phyloP scores from a whole-genome alignment of 78 protist species.

The Dictyostelium brefeldianum region DNA sequence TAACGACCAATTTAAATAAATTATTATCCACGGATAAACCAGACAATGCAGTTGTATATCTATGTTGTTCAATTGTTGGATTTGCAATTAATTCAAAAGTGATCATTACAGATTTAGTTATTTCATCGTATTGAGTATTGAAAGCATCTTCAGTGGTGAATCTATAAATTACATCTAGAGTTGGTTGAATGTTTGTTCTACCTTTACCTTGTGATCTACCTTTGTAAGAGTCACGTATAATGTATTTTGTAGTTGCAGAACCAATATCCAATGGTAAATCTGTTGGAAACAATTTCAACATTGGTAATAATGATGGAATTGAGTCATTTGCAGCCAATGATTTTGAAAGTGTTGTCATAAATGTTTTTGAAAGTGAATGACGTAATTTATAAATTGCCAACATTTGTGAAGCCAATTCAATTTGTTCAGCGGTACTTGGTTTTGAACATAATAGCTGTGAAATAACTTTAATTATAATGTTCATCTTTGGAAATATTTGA shows the following conservation, averaged over 20 bases:
- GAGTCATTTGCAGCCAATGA: not conserved
- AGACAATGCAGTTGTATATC: not conserved
- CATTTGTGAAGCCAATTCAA: not conserved
- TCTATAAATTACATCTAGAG: not conserved
- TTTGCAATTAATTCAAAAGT: conserved; percentile 3
- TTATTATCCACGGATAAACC: not conserved
- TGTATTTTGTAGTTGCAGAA: not conserved
- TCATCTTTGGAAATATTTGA: conserved; percentile 49
- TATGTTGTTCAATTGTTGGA: not conserved
- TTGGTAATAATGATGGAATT: not conserved
- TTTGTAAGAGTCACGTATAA: not conserved
- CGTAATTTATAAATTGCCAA: not conserved
- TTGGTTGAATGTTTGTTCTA: not conserved
- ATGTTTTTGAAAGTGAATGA: not conserved
- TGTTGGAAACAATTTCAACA: not conserved
- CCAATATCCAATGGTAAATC: not conserved
- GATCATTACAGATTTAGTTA: not conserved
- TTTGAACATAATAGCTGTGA: conserved; percentile 3
- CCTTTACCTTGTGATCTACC: not conserved
- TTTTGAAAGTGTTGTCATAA: not conserved
- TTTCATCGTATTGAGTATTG: not conserved
- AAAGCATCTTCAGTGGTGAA: not conserved
- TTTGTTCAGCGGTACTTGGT: not conserved
- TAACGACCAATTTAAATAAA: not conserved
- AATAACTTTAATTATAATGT: conserved; percentile 18